phyloP scores from a whole-genome alignment of 1,139 yeast species.

The Candida sp. region DNA sequence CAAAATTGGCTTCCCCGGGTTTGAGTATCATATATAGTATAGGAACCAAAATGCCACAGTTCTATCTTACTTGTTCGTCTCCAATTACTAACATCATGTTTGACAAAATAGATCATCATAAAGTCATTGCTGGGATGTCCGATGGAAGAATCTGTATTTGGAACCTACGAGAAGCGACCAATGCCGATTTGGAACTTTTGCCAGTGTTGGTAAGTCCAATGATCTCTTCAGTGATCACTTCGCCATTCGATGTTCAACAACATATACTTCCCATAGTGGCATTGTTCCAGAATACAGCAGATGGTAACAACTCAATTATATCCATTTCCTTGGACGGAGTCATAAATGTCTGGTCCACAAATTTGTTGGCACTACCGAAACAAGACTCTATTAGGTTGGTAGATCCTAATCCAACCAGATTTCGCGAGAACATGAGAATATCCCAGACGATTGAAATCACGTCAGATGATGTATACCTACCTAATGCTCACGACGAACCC shows the following conservation, averaged over 20 bases:
- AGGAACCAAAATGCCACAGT: constrained; percentile 39
- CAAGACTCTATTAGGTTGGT: constrained; percentile 15
- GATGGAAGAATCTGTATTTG: constrained; percentile 39
- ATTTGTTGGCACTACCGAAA: constrained; percentile 31
- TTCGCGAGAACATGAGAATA: constrained; percentile 27
- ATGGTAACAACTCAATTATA: constrained; percentile 24
- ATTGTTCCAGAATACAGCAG: constrained; percentile 15
- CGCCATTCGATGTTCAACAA: constrained; percentile 3
- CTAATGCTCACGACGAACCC: constrained; percentile 5
- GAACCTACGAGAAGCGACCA: constrained; percentile 22
- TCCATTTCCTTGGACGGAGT: constrained; percentile 34
- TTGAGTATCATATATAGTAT: constrained; percentile 34
- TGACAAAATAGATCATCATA: constrained; percentile 24
- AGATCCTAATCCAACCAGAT: constrained; percentile 5
- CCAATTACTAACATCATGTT: constrained; percentile 44
- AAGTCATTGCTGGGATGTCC: constrained; percentile 34
- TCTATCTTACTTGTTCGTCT: constrained; percentile 35
- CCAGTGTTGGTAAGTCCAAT: constrained; percentile 29
- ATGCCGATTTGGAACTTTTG: constrained; percentile 15
- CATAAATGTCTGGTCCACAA: constrained; percentile 40
- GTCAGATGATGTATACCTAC: constrained; percentile 17
- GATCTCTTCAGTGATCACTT: constrained; percentile 8
- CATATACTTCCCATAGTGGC: constrained; percentile 8
- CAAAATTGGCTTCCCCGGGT: constrained; percentile 21
- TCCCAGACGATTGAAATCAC: constrained; percentile 23